Conservation (phyloP, 495 filamentous ascomycete genomes). For the Penicillium turbatum region DNA sequence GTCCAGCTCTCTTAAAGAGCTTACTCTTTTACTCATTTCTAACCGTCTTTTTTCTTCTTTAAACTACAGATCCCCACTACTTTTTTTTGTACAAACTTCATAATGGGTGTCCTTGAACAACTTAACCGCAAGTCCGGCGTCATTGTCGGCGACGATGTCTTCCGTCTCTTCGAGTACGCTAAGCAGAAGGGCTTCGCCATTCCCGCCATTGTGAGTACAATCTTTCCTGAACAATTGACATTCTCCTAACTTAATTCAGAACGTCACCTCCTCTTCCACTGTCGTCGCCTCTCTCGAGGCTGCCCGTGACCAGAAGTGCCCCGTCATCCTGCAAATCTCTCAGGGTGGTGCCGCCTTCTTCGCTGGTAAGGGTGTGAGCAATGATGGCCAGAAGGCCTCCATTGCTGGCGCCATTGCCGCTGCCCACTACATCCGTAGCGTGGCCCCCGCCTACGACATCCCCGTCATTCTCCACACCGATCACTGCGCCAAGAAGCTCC, state of each 20-base stretch:
- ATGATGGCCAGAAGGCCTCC: conserved; percentile 80
- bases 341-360: conserved; percentile 96
- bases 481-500: conserved; percentile 90
- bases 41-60: conserved; percentile 8
- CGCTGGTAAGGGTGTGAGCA: conserved; percentile 84
- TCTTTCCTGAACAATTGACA: not conserved
- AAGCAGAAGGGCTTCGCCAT: conserved; percentile 84
- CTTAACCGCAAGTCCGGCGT: conserved; percentile 77
- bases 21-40: conserved; percentile 9
- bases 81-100: conserved; percentile 25
- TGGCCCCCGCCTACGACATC: conserved; percentile 84
- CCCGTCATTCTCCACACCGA: conserved; percentile 92
- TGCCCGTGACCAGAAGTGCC: conserved; percentile 79
- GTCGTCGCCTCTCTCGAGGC: conserved; percentile 88
- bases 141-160: conserved; percentile 82
- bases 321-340: conserved; percentile 86
- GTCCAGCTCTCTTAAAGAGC: conserved; percentile 26
- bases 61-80: conserved; percentile 7
- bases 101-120: conserved; percentile 61
- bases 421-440: conserved; percentile 86
- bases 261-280: conserved; percentile 90
- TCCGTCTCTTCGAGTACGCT: conserved; percentile 74
- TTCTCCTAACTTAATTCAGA: conserved; percentile 31
- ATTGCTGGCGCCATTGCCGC: conserved; percentile 82
- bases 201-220: conserved; percentile 72